Base-by-base conservation (phyloP, 2,329 filamentous ascomycete genomes). In the Aspergillus jensenii region DNA sequence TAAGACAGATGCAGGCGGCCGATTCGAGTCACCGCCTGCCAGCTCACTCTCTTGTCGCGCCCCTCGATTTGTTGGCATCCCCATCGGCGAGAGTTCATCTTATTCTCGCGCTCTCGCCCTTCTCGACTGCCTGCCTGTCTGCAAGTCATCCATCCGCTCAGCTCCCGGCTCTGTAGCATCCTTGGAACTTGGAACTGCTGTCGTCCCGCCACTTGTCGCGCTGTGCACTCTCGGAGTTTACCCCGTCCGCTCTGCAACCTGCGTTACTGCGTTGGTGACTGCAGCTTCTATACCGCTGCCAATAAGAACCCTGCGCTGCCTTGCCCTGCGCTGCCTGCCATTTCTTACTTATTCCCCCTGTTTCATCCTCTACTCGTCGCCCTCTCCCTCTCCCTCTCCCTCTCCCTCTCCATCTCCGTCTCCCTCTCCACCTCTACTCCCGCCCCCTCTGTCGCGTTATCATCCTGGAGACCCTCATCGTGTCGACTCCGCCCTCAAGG, bases 1-100 rank as follows among this genome's bases (percentile, higher is more conserved):
- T 31, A 31, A 31, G 27, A 31, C 27, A 11, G 47, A 64, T 70
- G 68, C 68, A 70, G 63, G 65, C 61, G 66, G 61, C 68, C 68
- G 62, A 55, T 71, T 71, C 66, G 64, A 71, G 68, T 69, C 64
- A 59, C 60, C 61, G 61, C 61, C 61, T 60, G 61, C 33, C 53
- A 57, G 52, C 55, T 59, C 40, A 49, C 23, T 47, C 47, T 55
- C 41, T 43, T 19, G n/a, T 48, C 48, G 31, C 47, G 21, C 49
- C 48, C 46, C 51, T 59, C 53, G 50, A 61, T 61, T 61, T 59
- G 61, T 56, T 63, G 61, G 61, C 61, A 61, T 55, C 41, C 39
- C 39, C 55, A 53, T 51, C 35, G 56, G 46, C 37, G 46, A 27
- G 48, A 35, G 21, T 45, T 44, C 27, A 47, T 33, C 25, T 58